These are phyloP conservation scores for Arxiozyma heterogenica DNA, from an alignment of 1,139 yeast species.

Conservation along the genomic window DNA sequence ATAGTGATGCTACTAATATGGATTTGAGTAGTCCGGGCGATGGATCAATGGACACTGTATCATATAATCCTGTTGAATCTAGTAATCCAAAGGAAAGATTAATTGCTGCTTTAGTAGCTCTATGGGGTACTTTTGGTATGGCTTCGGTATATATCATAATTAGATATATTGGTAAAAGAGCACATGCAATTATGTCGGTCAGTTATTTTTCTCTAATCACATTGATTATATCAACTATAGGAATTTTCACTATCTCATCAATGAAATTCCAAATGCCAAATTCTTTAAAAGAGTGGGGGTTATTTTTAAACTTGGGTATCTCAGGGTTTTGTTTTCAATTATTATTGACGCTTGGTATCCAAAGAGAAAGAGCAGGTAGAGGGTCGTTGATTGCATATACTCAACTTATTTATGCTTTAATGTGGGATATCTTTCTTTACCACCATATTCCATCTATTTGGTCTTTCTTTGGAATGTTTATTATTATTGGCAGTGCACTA, in stretches of 20 bases:
- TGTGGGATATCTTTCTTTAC: constrained; percentile 69
- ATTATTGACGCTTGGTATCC: constrained; percentile 72
- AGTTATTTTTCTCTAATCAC: constrained; percentile 63
- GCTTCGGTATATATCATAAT: constrained; percentile 63
- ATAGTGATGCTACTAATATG: not conserved
- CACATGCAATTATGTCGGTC: constrained; percentile 74
- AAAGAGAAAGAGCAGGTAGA: constrained; percentile 69
- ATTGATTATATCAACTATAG: constrained; percentile 45
- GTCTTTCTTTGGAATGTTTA: constrained; percentile 57
- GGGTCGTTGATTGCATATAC: constrained; percentile 70
- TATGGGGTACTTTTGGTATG: constrained; percentile 65
- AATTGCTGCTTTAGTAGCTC: constrained; percentile 54
- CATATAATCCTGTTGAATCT: constrained; percentile 8
- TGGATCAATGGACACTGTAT: not conserved
- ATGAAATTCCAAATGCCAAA: constrained; percentile 54
- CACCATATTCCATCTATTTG: constrained; percentile 61
- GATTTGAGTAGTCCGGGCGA: not conserved
- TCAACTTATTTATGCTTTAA: constrained; percentile 68
- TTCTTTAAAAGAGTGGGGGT: constrained; percentile 51
- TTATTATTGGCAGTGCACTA: constrained; percentile 61
- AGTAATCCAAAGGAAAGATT: constrained; percentile 30
- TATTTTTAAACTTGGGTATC: constrained; percentile 54
- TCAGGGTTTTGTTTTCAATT: constrained; percentile 80
- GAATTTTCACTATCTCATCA: constrained; percentile 50
- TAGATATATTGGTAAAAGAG: constrained; percentile 64